These are phyloP conservation scores for Edaphochlamys debaryana DNA, from an alignment of 139 green algal genomes.

Conservation along the genomic window DNA sequence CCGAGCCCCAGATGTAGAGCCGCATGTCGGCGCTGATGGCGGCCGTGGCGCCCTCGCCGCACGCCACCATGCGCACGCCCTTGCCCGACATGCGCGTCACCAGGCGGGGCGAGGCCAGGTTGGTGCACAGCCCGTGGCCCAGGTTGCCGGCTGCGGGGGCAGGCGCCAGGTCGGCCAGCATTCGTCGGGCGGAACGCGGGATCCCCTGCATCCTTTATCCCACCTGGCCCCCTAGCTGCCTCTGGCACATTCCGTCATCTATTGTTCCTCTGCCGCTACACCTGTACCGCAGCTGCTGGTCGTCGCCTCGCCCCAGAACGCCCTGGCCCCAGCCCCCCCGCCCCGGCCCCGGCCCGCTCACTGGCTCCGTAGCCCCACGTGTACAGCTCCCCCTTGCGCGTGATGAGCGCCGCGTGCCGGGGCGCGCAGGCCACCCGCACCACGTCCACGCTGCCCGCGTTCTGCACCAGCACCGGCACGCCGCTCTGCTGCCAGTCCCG, in stretches of 20 bases:
- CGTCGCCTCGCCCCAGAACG: no score
- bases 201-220: no score
- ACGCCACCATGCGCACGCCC: conserved; percentile 59
- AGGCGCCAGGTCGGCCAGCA: no score
- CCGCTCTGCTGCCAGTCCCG: conserved; percentile 51
- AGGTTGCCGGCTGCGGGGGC: conserved; percentile 61
- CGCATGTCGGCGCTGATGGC: conserved; percentile 70
- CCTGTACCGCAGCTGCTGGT: no score
- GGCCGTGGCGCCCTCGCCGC: conserved; percentile 71
- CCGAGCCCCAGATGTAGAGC: conserved; percentile 86
- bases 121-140: conserved; percentile 66
- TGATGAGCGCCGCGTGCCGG: conserved; percentile 69
- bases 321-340: neutral
- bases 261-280: no score
- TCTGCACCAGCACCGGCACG: conserved; percentile 60
- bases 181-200: no score
- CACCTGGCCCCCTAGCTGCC: no score
- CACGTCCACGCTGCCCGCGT: conserved; percentile 70
- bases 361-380: conserved; percentile 67
- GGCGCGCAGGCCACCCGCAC: conserved; percentile 53
- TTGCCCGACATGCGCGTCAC: conserved; percentile 69
- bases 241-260: no score
- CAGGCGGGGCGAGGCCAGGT: conserved; percentile 52
- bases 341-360: neutral
- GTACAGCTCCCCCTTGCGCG: conserved; percentile 70